Evolutionary conservation across 139 green algal genomes (phyloP), one percentile per base, ranked within the genome.

Genomic region (Eudorina sp.): DNA sequence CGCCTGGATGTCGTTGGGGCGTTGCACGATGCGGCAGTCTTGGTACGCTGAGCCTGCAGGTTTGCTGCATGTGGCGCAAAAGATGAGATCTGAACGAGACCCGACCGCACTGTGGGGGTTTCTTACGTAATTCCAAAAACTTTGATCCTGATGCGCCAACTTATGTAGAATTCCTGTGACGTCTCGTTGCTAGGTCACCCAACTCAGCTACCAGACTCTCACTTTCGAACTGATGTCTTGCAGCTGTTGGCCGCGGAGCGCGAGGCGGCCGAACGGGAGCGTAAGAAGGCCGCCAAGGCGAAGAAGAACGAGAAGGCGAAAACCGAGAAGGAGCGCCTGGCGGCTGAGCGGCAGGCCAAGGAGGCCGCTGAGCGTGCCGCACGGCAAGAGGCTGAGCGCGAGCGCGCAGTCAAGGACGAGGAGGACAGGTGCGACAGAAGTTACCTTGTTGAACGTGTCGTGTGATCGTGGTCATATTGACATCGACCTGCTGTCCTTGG

Each of bases 291-390:
- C 29, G 60, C 81, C 48, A 93, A 94, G 89, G 84, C 86, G 23
- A 93, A 93, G 88, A 96, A 95, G 84, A 94, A 92, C 83, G 92
- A 95, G 31, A 94, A 94, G 88, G 88, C 46, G 21, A 92, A 92
- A 86, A 87, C 41, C 21, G 94, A 96, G 64, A 96, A 96, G 90
- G 95, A 96, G 85, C 69, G 82, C 4, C 40, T 77, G 27, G 81
- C 81, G 45, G 92, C 92, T 21, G 92, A 95, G 88, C 66, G 72
- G 73, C 62, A 69, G 18, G 93, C 87, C 14, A 90, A 84, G 43
- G 91, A 92, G 75, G 84, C 60, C 31, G 93, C 90, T 27, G 90
- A 92, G 64, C 46, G 70, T 31, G 70, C 68, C n/a, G 46, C 72
- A 6, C 34, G 53, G 74, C 75, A 90, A 74, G 36, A 85, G 70